phyloP scores from a whole-genome alignment of 768 basidiomycete genomes.

The Crucibulum laeve region DNA sequence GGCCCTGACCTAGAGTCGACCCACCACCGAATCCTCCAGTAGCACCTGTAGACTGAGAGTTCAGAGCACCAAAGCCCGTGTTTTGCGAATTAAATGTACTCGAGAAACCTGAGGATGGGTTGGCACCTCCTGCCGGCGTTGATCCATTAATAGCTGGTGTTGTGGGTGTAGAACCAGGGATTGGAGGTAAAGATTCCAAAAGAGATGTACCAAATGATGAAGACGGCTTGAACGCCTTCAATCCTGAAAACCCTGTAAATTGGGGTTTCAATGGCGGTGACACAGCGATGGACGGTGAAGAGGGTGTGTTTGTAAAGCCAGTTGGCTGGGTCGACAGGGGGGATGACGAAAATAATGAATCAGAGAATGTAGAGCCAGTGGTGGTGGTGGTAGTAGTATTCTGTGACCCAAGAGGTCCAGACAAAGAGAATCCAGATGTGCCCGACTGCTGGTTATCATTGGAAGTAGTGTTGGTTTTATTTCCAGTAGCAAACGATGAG shows the following conservation, averaged over 20 bases:
- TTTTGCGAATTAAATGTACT: conserved; percentile 10
- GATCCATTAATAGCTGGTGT: conserved; percentile 35
- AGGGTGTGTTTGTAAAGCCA: conserved; percentile 27
- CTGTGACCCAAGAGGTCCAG: conserved; percentile 21
- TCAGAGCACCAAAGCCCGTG: conserved; percentile 22
- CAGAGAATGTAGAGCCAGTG: conserved; percentile 40
- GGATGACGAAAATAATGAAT: conserved; percentile 42
- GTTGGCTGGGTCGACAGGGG: conserved; percentile 50
- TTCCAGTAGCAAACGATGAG: conserved; percentile 58
- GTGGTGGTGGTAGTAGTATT: conserved; percentile 27
- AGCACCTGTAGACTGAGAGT: conserved; percentile 37
- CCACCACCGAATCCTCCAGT: conserved; percentile 32
- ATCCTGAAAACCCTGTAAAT: conserved; percentile 48
- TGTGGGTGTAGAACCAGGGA: conserved; percentile 52
- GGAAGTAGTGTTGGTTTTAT: conserved; percentile 22
- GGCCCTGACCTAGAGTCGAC: conserved; percentile 41
- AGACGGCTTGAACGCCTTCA: conserved; percentile 81
- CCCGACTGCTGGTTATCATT: conserved; percentile 7
- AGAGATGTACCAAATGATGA: conserved; percentile 77
- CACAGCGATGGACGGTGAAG: conserved; percentile 17
- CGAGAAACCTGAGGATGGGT: not conserved
- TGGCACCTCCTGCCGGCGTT: conserved; percentile 7
- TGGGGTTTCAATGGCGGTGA: conserved; percentile 38
- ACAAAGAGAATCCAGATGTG: conserved; percentile 9
- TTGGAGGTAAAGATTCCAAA: conserved; percentile 69